A percentile compares a stretch with the other conserved stretches of the same genome.
These are phyloP conservation scores for Lunularia cruciata DNA, from an alignment of 225 moss, liverwort and hornwort genomes.

Conservation along the genomic window DNA sequence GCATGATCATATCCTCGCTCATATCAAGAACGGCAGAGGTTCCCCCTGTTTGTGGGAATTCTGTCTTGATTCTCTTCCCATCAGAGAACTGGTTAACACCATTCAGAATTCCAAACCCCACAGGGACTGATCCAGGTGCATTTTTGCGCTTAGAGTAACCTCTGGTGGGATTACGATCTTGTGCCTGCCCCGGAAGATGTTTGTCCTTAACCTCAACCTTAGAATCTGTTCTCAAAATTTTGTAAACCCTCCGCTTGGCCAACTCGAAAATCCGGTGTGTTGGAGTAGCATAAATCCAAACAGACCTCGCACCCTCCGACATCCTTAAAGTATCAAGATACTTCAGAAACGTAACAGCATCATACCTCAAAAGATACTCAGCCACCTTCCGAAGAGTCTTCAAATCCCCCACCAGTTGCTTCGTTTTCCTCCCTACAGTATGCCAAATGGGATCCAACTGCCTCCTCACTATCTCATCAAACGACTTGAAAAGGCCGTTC, in stretches of 20 bases:
- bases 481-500: conserved; percentile 96
- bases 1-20: conserved; percentile 23
- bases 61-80: conserved; percentile 36
- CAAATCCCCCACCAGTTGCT: conserved; percentile 83
- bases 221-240: conserved; percentile 73
- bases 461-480: conserved; percentile 86
- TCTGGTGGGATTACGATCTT: conserved; percentile 33
- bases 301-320: conserved; percentile 88
- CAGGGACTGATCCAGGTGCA: conserved; percentile 15
- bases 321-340: conserved; percentile 89
- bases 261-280: conserved; percentile 90
- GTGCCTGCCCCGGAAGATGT: conserved; percentile 11
- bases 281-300: conserved; percentile 91
- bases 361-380: conserved; percentile 89
- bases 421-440: conserved; percentile 94
- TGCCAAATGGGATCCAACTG: conserved; percentile 99
- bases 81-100: conserved; percentile 26
- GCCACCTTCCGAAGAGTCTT: conserved; percentile 86
- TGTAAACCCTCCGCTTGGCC: conserved; percentile 88
- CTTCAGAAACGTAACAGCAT: conserved; percentile 92
- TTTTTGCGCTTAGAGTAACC: conserved; percentile 37
- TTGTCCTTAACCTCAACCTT: conserved; percentile 36
- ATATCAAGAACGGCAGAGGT: conserved; percentile 27
- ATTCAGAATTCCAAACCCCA: conserved; percentile 46
- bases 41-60: conserved; percentile 14